phyloP scores from a whole-genome alignment of 2,329 filamentous ascomycete genomes.

The Emergomyces orientalis region DNA sequence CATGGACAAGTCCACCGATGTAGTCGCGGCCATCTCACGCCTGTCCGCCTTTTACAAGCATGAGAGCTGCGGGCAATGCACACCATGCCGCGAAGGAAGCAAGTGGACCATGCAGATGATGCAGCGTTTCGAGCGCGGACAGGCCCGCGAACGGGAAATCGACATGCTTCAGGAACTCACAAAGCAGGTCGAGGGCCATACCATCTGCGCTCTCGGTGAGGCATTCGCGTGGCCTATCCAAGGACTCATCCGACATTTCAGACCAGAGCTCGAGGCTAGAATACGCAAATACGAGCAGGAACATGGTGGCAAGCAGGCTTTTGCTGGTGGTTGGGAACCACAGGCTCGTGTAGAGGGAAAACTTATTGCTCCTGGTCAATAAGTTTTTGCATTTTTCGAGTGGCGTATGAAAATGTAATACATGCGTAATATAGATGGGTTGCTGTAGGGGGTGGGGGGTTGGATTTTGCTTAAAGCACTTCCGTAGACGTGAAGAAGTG shows the following conservation, averaged over 20 bases:
- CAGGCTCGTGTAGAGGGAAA: conserved; percentile 67
- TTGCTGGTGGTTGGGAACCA: conserved; percentile 82
- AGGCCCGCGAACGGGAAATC: conserved; percentile 83
- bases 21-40: conserved; percentile 86
- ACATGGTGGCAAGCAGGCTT: conserved; percentile 52
- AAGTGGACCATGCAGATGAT: conserved; percentile 99
- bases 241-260: conserved; percentile 95
- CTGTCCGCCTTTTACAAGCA: conserved; percentile 97
- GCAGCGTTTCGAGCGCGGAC: conserved; percentile 86
- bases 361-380: conserved; percentile 84
- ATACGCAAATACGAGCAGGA: conserved; percentile 71
- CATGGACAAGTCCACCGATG: conserved; percentile 96
- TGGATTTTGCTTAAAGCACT: background rate
- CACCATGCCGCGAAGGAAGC: conserved; percentile 96
- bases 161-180: conserved; percentile 99
- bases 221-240: conserved; percentile 98
- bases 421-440: background rate
- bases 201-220: conserved; percentile 94
- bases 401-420: background rate
- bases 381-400: conserved; percentile 26
- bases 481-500: background rate
- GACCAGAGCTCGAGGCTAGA: conserved; percentile 85
- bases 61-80: conserved; percentile 97
- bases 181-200: conserved; percentile 98
- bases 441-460: background rate